A percentile compares a stretch with the other conserved stretches of the same genome.
Conservation (phyloP, 1,284 basidiomycete genomes). For the Vanrija sp. region DNA sequence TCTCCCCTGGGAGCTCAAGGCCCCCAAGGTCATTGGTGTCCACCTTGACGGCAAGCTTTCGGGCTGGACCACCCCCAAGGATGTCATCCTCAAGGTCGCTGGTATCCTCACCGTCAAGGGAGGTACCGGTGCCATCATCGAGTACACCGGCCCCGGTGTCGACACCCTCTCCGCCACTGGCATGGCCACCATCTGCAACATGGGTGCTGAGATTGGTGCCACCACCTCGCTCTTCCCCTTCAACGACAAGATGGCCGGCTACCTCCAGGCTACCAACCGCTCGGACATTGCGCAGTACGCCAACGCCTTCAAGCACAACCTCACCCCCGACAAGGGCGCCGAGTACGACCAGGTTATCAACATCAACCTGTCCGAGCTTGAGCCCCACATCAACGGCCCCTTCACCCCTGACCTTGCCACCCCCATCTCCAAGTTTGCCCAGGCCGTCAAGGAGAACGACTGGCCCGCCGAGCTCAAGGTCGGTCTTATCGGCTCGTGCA, state of each 20-base stretch:
- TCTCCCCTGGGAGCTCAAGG: slow-evolving; percentile 99
- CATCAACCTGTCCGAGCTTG: slow-evolving; percentile 92
- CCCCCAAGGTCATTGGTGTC: slow-evolving; percentile 97
- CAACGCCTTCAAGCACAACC: slow-evolving; percentile 83
- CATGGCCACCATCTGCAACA: slow-evolving; percentile 98
- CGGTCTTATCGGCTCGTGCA: slow-evolving; percentile 97
- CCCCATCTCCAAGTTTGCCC: slow-evolving; percentile 91
- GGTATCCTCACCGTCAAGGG: slow-evolving; percentile 97
- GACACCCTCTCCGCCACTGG: slow-evolving; percentile 96
- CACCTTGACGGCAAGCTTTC: slow-evolving; percentile 90
- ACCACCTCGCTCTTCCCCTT: slow-evolving; percentile 99
- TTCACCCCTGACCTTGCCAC: slow-evolving; percentile 96
- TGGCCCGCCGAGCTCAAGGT: slow-evolving; percentile 98
- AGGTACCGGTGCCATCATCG: slow-evolving; percentile 94
- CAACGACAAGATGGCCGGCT: slow-evolving; percentile 90
- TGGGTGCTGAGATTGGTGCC: slow-evolving; percentile 99
- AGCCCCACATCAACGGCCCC: slow-evolving; percentile 99
- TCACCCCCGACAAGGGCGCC: slow-evolving; percentile 79
- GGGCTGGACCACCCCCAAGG: slow-evolving; percentile 98
- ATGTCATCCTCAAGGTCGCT: slow-evolving; percentile 95
- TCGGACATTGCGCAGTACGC: slow-evolving; percentile 85
- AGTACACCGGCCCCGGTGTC: slow-evolving; percentile 90
- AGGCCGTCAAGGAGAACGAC: slow-evolving; percentile 87
- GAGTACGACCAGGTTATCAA: slow-evolving; percentile 95
- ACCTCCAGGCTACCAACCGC: slow-evolving; percentile 91